A percentile compares a stretch with the other conserved stretches of the same genome.
These are phyloP conservation scores for Populus hybrid DNA, from an alignment of 441 rosid genomes.

Conservation along the genomic window DNA sequence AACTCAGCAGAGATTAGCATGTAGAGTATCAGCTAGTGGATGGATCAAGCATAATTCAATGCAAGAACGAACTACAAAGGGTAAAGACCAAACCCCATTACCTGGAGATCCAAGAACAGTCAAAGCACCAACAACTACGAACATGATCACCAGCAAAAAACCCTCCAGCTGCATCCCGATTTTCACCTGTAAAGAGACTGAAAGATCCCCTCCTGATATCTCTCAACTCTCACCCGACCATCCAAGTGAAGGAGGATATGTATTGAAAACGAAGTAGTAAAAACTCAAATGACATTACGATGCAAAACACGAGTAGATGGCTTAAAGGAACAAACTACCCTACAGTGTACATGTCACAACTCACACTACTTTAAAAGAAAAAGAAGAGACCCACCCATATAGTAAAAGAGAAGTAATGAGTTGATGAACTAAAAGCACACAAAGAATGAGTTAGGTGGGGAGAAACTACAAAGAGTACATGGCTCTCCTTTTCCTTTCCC, in stretches of 20 bases:
- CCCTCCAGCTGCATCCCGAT: constrained; percentile 34
- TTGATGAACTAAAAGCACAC: neutral
- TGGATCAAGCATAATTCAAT: constrained; percentile 21
- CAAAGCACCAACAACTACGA: constrained; percentile 20
- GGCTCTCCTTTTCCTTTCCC: neutral
- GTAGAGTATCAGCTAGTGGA: neutral
- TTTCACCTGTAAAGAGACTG: constrained; percentile 20
- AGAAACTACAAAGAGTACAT: constrained; percentile 7
- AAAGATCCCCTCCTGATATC: constrained; percentile 24
- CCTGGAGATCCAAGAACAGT: constrained; percentile 55
- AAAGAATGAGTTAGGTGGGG: constrained; percentile 25
- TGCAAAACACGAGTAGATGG: constrained; percentile 20
- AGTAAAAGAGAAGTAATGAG: constrained; percentile 24
- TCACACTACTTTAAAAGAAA: neutral
- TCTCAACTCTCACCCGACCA: constrained; percentile 25
- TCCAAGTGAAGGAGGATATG: constrained; percentile 9
- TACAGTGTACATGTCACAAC: constrained; percentile 5
- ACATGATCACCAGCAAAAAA: constrained; percentile 29
- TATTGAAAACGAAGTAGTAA: constrained; percentile 10
- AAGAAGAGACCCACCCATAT: constrained; percentile 31
- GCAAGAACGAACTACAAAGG: constrained; percentile 1
- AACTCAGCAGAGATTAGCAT: constrained; percentile 10
- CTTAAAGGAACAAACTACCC: constrained; percentile 28
- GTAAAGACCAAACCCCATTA: constrained; percentile 27
- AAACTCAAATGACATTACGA: constrained; percentile 18